Conservation (phyloP, 1,284 basidiomycete species). For the Polyporus tsugae region DNA sequence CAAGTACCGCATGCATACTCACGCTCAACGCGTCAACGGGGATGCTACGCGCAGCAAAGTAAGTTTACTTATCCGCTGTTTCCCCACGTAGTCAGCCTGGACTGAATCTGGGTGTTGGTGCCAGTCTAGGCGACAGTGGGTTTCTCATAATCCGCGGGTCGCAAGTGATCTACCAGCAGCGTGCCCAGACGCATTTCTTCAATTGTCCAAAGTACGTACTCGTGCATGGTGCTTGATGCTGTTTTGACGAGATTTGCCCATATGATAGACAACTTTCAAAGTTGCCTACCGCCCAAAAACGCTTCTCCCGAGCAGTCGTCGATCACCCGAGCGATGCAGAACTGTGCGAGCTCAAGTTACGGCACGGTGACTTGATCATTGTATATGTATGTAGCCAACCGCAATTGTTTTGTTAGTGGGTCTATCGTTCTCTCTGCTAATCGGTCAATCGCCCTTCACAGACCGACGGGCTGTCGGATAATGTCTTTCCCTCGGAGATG, state of each 20-base stretch:
- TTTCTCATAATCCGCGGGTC: conserved; percentile 82
- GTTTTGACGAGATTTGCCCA: not conserved
- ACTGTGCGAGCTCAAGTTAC: conserved; percentile 66
- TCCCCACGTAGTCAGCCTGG: conserved; percentile 1
- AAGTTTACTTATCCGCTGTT: conserved; percentile 37
- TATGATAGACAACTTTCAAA: conserved; percentile 72
- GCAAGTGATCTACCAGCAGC: conserved; percentile 68
- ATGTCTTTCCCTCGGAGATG: conserved; percentile 81
- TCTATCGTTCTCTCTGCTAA: not conserved
- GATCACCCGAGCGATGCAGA: conserved; percentile 78
- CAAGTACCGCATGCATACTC: conserved; percentile 86
- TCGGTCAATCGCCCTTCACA: conserved; percentile 41
- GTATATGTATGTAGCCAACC: conserved; percentile 61
- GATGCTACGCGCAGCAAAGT: conserved; percentile 83
- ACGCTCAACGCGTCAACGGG: conserved; percentile 82
- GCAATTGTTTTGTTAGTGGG: not conserved
- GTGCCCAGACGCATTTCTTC: conserved; percentile 81
- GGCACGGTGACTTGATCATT: conserved; percentile 79
- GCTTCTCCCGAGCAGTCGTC: conserved; percentile 55
- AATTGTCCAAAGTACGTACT: conserved; percentile 77
- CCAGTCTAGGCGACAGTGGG: conserved; percentile 86
- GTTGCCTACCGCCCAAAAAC: conserved; percentile 54
- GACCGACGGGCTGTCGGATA: conserved; percentile 91
- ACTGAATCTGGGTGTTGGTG: conserved; percentile 6
- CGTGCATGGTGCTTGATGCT: not conserved